Conservation (phyloP, 1,139 yeast genomes). For the Hyphopichia wangnamkhiaoensis region DNA sequence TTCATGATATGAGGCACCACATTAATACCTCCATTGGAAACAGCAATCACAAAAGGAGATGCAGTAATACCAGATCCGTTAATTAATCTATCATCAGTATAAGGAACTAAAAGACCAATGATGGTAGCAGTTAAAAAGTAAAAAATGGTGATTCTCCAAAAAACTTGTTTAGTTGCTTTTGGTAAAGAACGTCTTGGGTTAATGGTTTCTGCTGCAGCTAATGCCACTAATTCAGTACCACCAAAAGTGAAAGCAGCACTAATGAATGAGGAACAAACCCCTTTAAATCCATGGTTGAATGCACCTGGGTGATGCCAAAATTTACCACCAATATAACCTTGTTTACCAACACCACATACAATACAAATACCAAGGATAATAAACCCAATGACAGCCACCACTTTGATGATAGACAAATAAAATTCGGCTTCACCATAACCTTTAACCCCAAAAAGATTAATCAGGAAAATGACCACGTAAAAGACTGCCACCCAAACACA, state of each 20-base stretch:
- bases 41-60: conserved; percentile 46
- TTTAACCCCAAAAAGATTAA: conserved; percentile 45
- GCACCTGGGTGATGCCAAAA: conserved; percentile 50
- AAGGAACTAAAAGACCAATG: conserved; percentile 50
- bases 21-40: conserved; percentile 37
- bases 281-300: conserved; percentile 65
- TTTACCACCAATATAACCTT: conserved; percentile 41
- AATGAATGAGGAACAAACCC: conserved; percentile 80
- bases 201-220: conserved; percentile 82
- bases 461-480: conserved; percentile 34
- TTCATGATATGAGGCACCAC: conserved; percentile 54
- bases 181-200: conserved; percentile 72
- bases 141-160: conserved; percentile 69
- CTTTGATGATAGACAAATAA: conserved; percentile 40
- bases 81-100: conserved; percentile 35
- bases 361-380: conserved; percentile 40
- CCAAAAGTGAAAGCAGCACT: conserved; percentile 87
- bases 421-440: conserved; percentile 52
- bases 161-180: conserved; percentile 70
- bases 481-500: conserved; percentile 48
- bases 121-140: conserved; percentile 50
- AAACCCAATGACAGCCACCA: conserved; percentile 45
- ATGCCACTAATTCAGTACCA: conserved; percentile 76
- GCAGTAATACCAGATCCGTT: conserved; percentile 34
- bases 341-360: conserved; percentile 45